Evolutionary conservation across 257 asterid genomes (phyloP), one percentile per base, ranked within the genome.

Genomic region (Primulina eburnea): DNA sequence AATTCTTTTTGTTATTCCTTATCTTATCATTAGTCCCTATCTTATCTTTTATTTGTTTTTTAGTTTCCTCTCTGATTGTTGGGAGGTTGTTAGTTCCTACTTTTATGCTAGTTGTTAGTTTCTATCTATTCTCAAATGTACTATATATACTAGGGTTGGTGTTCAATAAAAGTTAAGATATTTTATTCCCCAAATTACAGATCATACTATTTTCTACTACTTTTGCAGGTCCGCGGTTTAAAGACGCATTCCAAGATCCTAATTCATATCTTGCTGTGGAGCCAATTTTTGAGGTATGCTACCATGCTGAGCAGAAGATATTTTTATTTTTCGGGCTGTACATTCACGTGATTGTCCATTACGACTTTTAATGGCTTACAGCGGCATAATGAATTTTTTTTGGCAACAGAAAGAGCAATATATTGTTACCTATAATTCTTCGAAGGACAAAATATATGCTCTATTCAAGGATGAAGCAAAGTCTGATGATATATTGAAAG

Each of bases 171-270:
- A n/a, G n/a, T n/a, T n/a, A n/a, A n/a, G n/a, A n/a, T n/a, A n/a
- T n/a, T n/a, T n/a, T n/a, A n/a, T n/a, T n/a, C n/a, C n/a, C n/a
- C n/a, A n/a, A n/a, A n/a, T n/a, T n/a, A n/a, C n/a, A n/a, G n/a
- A n/a, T n/a, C 34, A 32, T 37, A 67, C 28, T 40, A 74, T 55
- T 20, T 71, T 73, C 67, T 73, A 24, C 64, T 37, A 55, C 67
- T 70, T 56, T 76, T 78, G 65, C 83, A 94, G 99, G 99, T 60
- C 85, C 99, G 12, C 86, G 98, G 82, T 94, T 94, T 76, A 91
- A 80, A 86, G 99, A 94, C 56, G 99, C 97, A 75, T 89, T 91
- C 84, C 95, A 94, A 81, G 98, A 94, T 69, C 92, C 98, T 62
- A 79, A 80, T 74, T 85, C 96, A 21, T 94, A 85, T 84, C 89